Base-by-base conservation (phyloP, 1,284 basidiomycete genomes). In the Abortiporus biennis region DNA sequence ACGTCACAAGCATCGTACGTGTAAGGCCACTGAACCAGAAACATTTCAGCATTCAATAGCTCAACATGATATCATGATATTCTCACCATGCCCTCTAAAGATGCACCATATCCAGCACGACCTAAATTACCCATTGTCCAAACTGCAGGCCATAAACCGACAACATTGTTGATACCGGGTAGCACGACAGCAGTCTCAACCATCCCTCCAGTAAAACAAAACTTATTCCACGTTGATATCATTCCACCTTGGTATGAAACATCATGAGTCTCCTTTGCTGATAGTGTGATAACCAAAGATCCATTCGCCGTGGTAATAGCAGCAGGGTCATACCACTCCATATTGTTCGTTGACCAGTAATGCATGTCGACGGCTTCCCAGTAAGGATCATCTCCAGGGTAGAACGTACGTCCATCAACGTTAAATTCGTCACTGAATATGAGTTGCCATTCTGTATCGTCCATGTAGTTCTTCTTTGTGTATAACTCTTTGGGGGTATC, bases 341-440 rank as follows among this genome's bases (percentile, higher is more conserved):
- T 53, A 57, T 81, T 78, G 51, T 72, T 70, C 29, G 66, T 67
- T 44, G 57, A 67, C 81, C 81, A 84, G 58, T 84, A 85, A 61
- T 84, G 78, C 24, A 87, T 60, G 54, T 85, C 78, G 6, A 74
- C 73, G 1, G 81, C 81, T 53, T 84, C 80, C 80, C 82, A 85
- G 55, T 74, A 79, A 6, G 78, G 70, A 47, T 79, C 76, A 43
- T 78, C 73, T 22, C 68, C 62, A 31, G 75, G 71, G 62, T 85
- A 93, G 62, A 95, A 95, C 0, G 85, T 76, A 25, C 92, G 76
- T 2, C 78, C 87, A 11, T 86, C 82, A 15, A 67, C 66, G 44
- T 95, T 81, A 63, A 96, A 96, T 65, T 95, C 93, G 62, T 95
- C 92, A 38, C 85, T 90, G 58, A 88, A 94, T 2, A 92, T 80